These are phyloP conservation scores for Solanum acaule DNA, from an alignment of 257 asterid genomes.

Conservation along the genomic window DNA sequence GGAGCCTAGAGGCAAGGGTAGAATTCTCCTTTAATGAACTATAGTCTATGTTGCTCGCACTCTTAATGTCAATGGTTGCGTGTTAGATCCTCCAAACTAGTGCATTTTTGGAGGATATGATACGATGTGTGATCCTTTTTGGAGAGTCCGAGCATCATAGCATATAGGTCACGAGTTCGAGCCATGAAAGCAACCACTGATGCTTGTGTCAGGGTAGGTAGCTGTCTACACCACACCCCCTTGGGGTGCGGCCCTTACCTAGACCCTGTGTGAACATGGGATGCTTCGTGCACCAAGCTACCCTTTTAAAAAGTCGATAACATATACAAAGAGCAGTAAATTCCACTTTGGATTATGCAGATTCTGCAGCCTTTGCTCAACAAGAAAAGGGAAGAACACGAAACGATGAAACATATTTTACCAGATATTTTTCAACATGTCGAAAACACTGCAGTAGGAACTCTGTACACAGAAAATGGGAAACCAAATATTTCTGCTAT, in stretches of 20 bases:
- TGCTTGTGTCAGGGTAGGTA: neutral
- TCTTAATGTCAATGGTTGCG: neutral
- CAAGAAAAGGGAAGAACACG: slow-evolving; percentile 51
- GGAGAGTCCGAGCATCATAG: neutral
- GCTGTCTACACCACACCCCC: neutral
- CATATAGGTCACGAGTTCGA: neutral
- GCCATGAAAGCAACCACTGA: neutral
- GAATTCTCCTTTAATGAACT: neutral
- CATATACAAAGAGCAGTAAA: neutral
- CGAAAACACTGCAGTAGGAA: slow-evolving; percentile 22
- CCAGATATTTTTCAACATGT: slow-evolving; percentile 28
- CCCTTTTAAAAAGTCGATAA: neutral
- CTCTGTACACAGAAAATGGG: slow-evolving; percentile 34
- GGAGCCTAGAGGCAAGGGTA: neutral
- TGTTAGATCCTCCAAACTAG: neutral
- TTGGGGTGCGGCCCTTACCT: too few species aligned
- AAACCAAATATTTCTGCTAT: slow-evolving; percentile 38
- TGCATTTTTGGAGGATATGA: neutral
- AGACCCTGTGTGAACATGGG: too few species aligned
- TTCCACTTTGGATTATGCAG: neutral
- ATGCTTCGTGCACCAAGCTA: neutral
- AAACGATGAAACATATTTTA: slow-evolving; percentile 34
- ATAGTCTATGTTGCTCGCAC: neutral
- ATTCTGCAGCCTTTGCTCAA: slow-evolving; percentile 31
- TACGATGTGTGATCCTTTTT: neutral